These are phyloP conservation scores for Thermomucor indicae-seudaticae DNA, from an alignment of 371 early-diverging fungal species.

Conservation along the genomic window DNA sequence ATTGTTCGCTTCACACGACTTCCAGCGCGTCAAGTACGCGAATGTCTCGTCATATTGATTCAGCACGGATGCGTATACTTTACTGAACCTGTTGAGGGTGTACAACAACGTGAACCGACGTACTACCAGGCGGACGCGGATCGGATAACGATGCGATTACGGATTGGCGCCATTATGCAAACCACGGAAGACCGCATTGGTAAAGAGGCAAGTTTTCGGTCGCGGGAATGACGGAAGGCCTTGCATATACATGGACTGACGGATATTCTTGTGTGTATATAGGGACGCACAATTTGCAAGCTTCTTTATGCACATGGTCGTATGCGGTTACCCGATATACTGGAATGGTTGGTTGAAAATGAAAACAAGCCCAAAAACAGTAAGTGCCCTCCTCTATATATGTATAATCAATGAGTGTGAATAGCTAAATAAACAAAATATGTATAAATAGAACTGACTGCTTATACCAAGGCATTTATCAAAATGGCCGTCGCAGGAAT, in stretches of 20 bases:
- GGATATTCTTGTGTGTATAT: background rate
- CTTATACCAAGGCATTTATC: conserved; percentile 43
- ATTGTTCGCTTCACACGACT: conserved; percentile 34
- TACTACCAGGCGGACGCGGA: conserved; percentile 61
- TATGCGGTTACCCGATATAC: conserved; percentile 25
- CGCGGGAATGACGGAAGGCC: no score
- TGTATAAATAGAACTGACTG: conserved; percentile 25
- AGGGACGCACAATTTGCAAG: conserved; percentile 27
- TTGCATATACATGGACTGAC: conserved; percentile 16
- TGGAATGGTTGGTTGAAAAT: conserved; percentile 23
- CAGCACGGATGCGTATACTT: conserved; percentile 39
- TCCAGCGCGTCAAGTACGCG: conserved; percentile 30
- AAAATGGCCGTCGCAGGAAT: conserved; percentile 57
- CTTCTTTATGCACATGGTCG: conserved; percentile 30
- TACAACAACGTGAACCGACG: conserved; percentile 49
- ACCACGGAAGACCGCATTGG: conserved; percentile 63
- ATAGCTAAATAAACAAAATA: background rate
- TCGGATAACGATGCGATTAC: conserved; percentile 58
- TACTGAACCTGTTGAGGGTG: conserved; percentile 60
- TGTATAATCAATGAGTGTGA: background rate
- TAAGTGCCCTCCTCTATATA: no score
- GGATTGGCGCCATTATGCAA: conserved; percentile 63
- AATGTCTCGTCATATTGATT: conserved; percentile 35
- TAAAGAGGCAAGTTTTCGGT: conserved; percentile 57
- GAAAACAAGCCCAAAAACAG: conserved; percentile 21